phyloP scores from a whole-genome alignment of 768 basidiomycete species.

The Mycena vulgaris region DNA sequence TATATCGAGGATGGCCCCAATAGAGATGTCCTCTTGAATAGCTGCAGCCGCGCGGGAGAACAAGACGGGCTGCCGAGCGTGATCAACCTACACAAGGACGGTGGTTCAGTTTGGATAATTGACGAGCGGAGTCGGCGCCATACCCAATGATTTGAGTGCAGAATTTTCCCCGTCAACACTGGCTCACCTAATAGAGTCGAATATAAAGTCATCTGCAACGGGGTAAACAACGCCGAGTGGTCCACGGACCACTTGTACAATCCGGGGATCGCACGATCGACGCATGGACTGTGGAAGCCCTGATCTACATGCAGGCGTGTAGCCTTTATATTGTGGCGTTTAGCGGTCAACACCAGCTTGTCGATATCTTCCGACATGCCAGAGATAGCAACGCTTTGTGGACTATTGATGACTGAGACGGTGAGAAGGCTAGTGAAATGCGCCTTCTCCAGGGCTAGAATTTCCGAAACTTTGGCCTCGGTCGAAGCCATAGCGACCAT shows the following conservation, averaged over 20 bases:
- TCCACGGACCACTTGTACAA: slow-evolving; percentile 17
- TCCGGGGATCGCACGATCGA: slow-evolving; percentile 21
- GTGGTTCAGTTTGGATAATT: neutral
- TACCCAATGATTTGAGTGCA: slow-evolving; percentile 28
- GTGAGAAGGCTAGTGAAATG: neutral
- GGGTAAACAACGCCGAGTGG: neutral
- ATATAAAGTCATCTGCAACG: slow-evolving; percentile 21
- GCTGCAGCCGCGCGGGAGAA: slow-evolving; percentile 24
- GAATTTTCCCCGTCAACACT: slow-evolving; percentile 9
- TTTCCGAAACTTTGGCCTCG: neutral
- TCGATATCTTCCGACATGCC: slow-evolving; percentile 21
- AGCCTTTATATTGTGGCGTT: slow-evolving; percentile 24
- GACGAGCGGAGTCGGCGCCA: neutral
- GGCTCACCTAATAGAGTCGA: slow-evolving; percentile 21
- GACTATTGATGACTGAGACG: slow-evolving; percentile 35
- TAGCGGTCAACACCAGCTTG: slow-evolving; percentile 10
- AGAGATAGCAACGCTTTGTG: slow-evolving; percentile 26
- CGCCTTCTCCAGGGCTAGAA: neutral
- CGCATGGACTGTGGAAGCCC: slow-evolving; percentile 31
- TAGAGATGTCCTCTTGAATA: slow-evolving; percentile 1
- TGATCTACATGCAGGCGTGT: slow-evolving; percentile 29
- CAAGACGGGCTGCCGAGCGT: slow-evolving; percentile 26
- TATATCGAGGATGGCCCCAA: slow-evolving; percentile 20
- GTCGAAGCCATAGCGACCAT: slow-evolving; percentile 34
- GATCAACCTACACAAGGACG: slow-evolving; percentile 14